A percentile compares a stretch with the other conserved stretches of the same genome.
Conservation (phyloP, 768 basidiomycete species). For the Phanerochaete sordida region DNA sequence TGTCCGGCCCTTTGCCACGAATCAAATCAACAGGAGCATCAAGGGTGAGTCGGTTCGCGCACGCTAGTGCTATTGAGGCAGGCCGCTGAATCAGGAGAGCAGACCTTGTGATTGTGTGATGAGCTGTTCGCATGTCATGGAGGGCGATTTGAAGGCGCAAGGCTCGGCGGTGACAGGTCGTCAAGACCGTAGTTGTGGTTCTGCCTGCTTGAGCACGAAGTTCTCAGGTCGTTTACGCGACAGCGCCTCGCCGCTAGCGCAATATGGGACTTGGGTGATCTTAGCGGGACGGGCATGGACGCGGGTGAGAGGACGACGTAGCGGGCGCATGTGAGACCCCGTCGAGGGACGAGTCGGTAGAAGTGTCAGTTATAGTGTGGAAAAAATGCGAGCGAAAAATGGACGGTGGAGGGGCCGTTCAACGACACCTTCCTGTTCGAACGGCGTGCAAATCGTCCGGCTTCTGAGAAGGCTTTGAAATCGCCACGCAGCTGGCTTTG, state of each 20-base stretch:
- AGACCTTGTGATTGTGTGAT: slow-evolving; percentile 5
- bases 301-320: too few species aligned
- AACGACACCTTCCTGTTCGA: slow-evolving; percentile 9
- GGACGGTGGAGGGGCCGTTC: background rate
- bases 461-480: slow-evolving; percentile 7
- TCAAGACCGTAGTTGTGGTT: background rate
- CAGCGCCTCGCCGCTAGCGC: background rate
- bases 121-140: slow-evolving; percentile 1
- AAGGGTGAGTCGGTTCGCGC: slow-evolving; percentile 9
- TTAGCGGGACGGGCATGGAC: background rate
- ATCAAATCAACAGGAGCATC: slow-evolving; percentile 8
- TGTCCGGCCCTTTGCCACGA: background rate
- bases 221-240: background rate
- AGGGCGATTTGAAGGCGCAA: background rate
- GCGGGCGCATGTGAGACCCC: background rate
- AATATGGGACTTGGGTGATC: background rate
- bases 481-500: background rate
- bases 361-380: background rate
- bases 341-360: background rate
- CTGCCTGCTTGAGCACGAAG: background rate
- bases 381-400: background rate
- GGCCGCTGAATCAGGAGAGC: slow-evolving; percentile 9
- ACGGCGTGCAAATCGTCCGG: background rate
- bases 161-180: background rate
- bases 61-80: slow-evolving; percentile 8